Evolutionary conservation across 176 grass and related monocot species (phyloP).

Genomic region (Leersia perrieri): DNA sequence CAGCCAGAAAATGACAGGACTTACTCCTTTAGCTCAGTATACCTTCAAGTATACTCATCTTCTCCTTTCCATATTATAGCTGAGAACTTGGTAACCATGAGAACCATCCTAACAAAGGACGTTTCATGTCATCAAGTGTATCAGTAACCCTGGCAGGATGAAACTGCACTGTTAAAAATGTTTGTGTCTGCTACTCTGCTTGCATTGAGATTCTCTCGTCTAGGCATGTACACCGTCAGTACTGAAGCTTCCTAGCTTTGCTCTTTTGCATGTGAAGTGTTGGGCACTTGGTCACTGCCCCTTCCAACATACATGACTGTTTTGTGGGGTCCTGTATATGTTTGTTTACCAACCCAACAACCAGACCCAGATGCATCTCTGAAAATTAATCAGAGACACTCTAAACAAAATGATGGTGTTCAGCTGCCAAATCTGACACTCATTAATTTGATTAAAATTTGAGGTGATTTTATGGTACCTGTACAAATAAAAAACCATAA

Average conservation of each 20-base stretch:
- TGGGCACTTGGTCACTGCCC: background rate
- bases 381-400: background rate
- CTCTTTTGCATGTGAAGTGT: conserved; percentile 2
- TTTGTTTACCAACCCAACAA: background rate
- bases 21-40: background rate
- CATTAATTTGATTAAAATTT: conserved; percentile 8
- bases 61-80: background rate
- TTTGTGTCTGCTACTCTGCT: background rate
- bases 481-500: background rate
- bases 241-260: conserved; percentile 16
- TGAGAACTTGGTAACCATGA: background rate
- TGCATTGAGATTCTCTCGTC: background rate
- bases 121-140: background rate
- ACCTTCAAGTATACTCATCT: background rate
- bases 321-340: background rate
- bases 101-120: background rate
- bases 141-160: background rate
- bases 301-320: background rate
- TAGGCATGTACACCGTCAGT: conserved; percentile 5
- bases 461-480: background rate
- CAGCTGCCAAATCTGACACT: conserved; percentile 13
- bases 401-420: conserved; percentile 13
- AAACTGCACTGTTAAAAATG: background rate
- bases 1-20: background rate
- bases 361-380: background rate